Percentiles rank a stretch among this genome's conserved stretches.
These are phyloP conservation scores for Hyphopichia fennica DNA, from an alignment of 1,139 yeast genomes.

Conservation along the genomic window DNA sequence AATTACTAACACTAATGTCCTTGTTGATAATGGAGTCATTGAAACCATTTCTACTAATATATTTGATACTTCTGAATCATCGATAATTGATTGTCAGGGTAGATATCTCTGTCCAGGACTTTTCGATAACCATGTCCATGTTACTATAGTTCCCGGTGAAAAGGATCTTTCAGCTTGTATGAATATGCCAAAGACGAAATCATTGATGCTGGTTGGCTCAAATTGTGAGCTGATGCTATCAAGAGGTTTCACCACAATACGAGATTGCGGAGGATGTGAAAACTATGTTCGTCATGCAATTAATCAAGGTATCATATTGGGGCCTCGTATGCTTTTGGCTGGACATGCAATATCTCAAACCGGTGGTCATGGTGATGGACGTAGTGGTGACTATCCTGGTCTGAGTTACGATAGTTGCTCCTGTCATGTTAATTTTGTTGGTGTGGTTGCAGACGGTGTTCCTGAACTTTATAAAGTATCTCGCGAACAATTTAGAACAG, in stretches of 20 bases:
- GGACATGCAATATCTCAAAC: constrained; percentile 23
- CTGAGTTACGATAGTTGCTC: constrained; percentile 17
- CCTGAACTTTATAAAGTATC: constrained; percentile 17
- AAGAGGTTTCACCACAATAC: constrained; percentile 20
- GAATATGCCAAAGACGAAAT: constrained; percentile 14
- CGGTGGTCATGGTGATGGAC: constrained; percentile 22
- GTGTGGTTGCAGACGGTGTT: constrained; percentile 20
- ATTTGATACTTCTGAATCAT: constrained; percentile 4
- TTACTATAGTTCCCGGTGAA: constrained; percentile 20
- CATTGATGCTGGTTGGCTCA: constrained; percentile 15
- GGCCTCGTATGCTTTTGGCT: constrained; percentile 18
- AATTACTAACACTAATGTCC: constrained; percentile 10
- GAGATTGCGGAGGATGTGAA: constrained; percentile 23
- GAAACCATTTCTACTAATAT: constrained; percentile 1
- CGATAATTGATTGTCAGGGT: constrained; percentile 17
- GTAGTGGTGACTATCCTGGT: constrained; percentile 16
- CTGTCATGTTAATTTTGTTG: constrained; percentile 16
- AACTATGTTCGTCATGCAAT: constrained; percentile 15
- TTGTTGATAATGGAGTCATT: constrained; percentile 14
- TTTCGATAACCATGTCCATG: constrained; percentile 21
- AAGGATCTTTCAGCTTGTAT: constrained; percentile 12
- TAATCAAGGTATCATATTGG: constrained; percentile 18
- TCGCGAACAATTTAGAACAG: constrained; percentile 20
- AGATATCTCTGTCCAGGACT: constrained; percentile 20
- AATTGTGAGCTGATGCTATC: constrained; percentile 14